Conservation (phyloP, 768 basidiomycete species). For the Termitomyces sp. region DNA sequence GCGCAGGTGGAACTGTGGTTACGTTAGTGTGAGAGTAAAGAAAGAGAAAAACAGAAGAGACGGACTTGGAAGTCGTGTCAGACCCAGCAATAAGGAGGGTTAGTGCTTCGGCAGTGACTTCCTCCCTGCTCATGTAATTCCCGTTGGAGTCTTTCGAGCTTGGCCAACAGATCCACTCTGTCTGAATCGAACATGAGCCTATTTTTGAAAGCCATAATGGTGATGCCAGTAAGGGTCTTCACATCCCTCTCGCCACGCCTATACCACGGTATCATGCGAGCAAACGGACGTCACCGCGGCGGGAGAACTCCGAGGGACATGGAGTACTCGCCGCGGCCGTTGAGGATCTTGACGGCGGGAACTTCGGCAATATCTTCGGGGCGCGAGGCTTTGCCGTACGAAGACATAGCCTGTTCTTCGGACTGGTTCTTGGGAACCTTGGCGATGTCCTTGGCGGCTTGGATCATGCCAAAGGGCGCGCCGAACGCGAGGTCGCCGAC, state of each 20-base stretch:
- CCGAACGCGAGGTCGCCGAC: constrained; percentile 88
- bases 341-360: constrained; percentile 81
- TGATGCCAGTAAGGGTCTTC: constrained; percentile 69
- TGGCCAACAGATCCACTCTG: constrained; percentile 74
- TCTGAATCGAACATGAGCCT: constrained; percentile 65
- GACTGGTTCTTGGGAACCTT: constrained; percentile 57
- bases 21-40: neutral
- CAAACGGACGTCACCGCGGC: constrained; percentile 61
- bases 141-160: constrained; percentile 71
- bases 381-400: constrained; percentile 38
- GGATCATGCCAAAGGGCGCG: constrained; percentile 84
- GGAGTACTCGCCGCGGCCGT: constrained; percentile 82
- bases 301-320: constrained; percentile 80
- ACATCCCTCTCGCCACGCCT: constrained; percentile 59
- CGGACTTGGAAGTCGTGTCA: constrained; percentile 91
- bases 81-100: constrained; percentile 86
- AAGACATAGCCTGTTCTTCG: constrained; percentile 44
- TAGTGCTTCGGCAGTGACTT: constrained; percentile 84
- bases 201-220: constrained; percentile 71
- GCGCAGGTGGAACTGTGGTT: constrained; percentile 74
- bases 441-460: constrained; percentile 66
- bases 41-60: neutral
- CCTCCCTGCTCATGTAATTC: constrained; percentile 74
- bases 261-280: constrained; percentile 69
- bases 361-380: constrained; percentile 45